Conservation (phyloP, 2,329 filamentous ascomycete species). For the Colletotrichum eleusines region DNA sequence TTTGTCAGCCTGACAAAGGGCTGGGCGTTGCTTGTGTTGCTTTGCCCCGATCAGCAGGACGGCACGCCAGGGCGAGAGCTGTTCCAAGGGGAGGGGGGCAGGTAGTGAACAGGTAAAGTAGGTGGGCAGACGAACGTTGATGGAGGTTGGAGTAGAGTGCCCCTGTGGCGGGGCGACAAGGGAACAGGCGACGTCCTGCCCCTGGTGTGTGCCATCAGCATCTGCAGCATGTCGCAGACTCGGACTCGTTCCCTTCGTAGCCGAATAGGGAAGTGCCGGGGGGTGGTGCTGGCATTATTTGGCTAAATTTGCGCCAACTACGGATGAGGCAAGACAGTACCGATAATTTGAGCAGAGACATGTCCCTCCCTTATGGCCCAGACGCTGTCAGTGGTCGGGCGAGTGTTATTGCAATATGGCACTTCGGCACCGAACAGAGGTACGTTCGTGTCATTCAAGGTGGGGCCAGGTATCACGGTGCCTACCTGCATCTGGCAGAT, state of each 20-base stretch:
- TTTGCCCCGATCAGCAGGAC: slow-evolving; percentile 3
- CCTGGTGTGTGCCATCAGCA: background rate
- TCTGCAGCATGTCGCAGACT: slow-evolving; percentile 33
- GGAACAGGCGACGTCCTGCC: background rate
- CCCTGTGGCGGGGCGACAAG: slow-evolving; percentile 23
- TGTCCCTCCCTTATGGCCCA: slow-evolving; percentile 28
- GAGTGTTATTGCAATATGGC: slow-evolving; percentile 4
- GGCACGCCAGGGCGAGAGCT: slow-evolving; percentile 1
- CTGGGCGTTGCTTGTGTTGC: slow-evolving; percentile 5
- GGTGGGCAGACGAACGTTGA: slow-evolving; percentile 18
- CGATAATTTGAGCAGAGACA: slow-evolving; percentile 21
- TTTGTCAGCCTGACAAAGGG: slow-evolving; percentile 42
- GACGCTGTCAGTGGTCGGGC: slow-evolving; percentile 2
- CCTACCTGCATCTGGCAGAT: slow-evolving; percentile 37
- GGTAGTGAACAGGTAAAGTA: background rate
- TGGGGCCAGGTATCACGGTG: slow-evolving; percentile 38
- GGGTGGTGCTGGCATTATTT: slow-evolving; percentile 41
- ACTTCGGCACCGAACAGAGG: slow-evolving; percentile 23
- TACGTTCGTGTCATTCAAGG: slow-evolving; percentile 28
- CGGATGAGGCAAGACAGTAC: slow-evolving; percentile 22
- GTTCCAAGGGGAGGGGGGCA: background rate
- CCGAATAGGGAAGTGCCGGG: slow-evolving; percentile 29
- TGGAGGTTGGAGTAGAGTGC: slow-evolving; percentile 40
- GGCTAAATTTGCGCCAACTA: slow-evolving; percentile 38
- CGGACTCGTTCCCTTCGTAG: slow-evolving; percentile 31